Evolutionary conservation across 805 yeast species (phyloP), one percentile per base, ranked within the genome.

Genomic region (Cyberlindnera americana): DNA sequence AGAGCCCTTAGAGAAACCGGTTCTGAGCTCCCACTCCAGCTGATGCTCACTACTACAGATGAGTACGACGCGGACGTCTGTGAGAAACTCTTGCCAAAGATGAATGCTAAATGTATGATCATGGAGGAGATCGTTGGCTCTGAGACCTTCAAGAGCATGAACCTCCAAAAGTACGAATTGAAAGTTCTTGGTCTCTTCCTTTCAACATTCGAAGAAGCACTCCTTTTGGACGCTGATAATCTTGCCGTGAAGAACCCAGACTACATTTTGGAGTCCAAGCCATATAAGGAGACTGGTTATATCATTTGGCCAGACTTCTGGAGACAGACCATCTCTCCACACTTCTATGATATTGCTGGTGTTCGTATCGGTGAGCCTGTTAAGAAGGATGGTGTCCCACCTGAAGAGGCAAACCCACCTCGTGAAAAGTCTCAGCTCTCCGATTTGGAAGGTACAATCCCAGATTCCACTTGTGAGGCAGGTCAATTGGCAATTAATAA

Each of bases 241-340:
- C 58, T 71, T 33, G 66, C 74, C 2, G 65, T 71, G 22, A 53
- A 57, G 29, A 65, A 68, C 45, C 74, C 74, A 5, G 81, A 75
- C 45, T 61, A 60, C 42, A 60, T 79, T 32, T 69, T 80, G 31
- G 61, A 61, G 1, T 68, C 75, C 26, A 57, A 64, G n/a, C 61
- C 69, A 12, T 80, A 63, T 59, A 54, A 56, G 37, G 60, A 70
- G 19, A 63, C 59, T 13, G 72, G 75, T 1, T 60, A 78, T 38
- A 60, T 79, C n/a, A 48, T 78, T 17, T 80, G 86, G 85, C 85
- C 85, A 4, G 85, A 80, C 59, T 73, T 75, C 38, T 80, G 86
- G 86, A 70, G 80, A 15, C 67, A 84, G 53, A 77, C 85, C 7
- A 78, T 84, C 19, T 75, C 77, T 44, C 86, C 86, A 16, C 62